These are phyloP conservation scores for Canavalia ensiformis DNA, from an alignment of 306 rosid genomes.

Conservation along the genomic window DNA sequence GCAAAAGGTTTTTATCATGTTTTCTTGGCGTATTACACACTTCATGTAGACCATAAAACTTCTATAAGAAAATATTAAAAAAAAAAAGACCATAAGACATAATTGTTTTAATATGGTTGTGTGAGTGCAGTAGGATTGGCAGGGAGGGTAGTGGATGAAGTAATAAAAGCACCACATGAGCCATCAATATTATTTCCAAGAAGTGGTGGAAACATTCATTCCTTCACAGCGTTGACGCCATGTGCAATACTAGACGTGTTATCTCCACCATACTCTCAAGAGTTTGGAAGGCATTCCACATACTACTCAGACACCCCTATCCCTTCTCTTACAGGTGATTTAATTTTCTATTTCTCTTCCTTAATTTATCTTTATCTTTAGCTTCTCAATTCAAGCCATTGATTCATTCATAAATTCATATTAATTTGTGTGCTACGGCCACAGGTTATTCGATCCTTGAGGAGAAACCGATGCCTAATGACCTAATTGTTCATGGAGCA, in stretches of 20 bases:
- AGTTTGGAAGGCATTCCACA: constrained; percentile 69
- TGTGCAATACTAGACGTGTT: constrained; percentile 75
- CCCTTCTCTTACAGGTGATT: constrained; percentile 62
- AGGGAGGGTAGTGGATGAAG: constrained; percentile 55
- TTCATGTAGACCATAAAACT: too few relatives aligned
- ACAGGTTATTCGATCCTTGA: constrained; percentile 68
- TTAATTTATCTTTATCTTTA: neutral
- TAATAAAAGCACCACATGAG: constrained; percentile 59
- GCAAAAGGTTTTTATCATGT: too few relatives aligned
- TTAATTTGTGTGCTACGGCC: neutral
- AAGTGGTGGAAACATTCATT: constrained; percentile 79
- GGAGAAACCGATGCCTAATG: constrained; percentile 63
- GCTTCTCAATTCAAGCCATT: neutral
- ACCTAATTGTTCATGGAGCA: constrained; percentile 65
- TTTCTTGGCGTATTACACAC: too few relatives aligned
- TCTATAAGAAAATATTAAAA: too few relatives aligned
- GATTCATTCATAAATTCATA: neutral
- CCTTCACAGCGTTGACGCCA: constrained; percentile 64
- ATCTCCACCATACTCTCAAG: constrained; percentile 72
- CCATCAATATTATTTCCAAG: constrained; percentile 62
- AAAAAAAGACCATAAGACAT: too few relatives aligned
- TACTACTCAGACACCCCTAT: constrained; percentile 64
- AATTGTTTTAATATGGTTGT: neutral
- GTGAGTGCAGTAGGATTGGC: constrained; percentile 65
- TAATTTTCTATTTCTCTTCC: neutral